Evolutionary conservation across 306 rosid species (phyloP).

Genomic region (Lotus japonicus): DNA sequence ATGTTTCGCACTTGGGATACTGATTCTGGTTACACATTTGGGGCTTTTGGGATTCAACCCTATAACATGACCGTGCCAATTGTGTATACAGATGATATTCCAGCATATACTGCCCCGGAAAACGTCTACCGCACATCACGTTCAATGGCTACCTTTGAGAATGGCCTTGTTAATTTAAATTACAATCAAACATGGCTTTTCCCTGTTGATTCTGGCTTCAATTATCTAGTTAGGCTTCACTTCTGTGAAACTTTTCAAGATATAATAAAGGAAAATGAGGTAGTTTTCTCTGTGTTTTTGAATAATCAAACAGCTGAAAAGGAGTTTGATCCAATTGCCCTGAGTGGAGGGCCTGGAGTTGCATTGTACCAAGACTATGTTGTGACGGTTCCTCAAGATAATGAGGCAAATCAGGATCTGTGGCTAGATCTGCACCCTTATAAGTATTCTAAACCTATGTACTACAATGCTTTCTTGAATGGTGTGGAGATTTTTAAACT

Average conservation of each 20-base stretch:
- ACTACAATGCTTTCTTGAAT: slow-evolving; percentile 14
- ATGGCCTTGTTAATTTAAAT: neutral
- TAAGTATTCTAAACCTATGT: neutral
- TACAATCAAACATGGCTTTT: slow-evolving; percentile 33
- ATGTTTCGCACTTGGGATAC: slow-evolving; percentile 33
- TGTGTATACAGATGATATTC: neutral
- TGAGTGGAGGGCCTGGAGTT: slow-evolving; percentile 20
- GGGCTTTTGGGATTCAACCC: neutral
- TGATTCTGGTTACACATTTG: neutral
- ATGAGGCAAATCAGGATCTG: slow-evolving; percentile 29
- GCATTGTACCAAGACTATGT: slow-evolving; percentile 18
- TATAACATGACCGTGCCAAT: neutral
- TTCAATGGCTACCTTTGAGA: neutral
- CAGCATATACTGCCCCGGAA: slow-evolving; percentile 19
- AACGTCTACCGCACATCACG: slow-evolving; percentile 10
- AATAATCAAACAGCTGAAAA: slow-evolving; percentile 28
- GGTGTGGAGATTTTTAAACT: slow-evolving; percentile 38
- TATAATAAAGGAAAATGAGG: neutral
- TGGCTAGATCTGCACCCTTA: slow-evolving; percentile 28
- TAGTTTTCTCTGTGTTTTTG: slow-evolving; percentile 24
- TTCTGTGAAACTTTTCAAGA: slow-evolving; percentile 10
- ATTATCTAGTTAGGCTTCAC: slow-evolving; percentile 47
- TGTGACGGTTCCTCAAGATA: slow-evolving; percentile 9
- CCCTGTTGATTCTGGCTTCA: slow-evolving; percentile 37
- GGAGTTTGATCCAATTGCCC: neutral